Evolutionary conservation across 2,329 filamentous ascomycete genomes (phyloP).

Genomic region (Lachnellula suecica): DNA sequence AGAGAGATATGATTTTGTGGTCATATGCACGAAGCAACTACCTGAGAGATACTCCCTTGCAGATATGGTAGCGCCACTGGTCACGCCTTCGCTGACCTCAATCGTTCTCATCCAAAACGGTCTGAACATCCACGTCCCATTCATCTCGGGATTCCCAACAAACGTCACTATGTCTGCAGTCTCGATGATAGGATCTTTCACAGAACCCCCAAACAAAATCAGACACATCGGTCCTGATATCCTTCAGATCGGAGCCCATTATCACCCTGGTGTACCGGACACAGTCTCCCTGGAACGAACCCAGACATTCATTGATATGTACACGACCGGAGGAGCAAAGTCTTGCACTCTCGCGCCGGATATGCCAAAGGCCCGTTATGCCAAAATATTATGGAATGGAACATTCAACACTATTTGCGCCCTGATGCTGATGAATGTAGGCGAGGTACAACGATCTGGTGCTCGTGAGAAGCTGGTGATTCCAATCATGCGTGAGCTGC

Average conservation of each 20-base stretch:
- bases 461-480: conserved; percentile 21
- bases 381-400: conserved; percentile 24
- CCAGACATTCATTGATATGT: conserved; percentile 21
- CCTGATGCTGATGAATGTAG: conserved; percentile 19
- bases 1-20: conserved; percentile 21
- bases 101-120: conserved; percentile 27
- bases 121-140: conserved; percentile 21
- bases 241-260: conserved; percentile 20
- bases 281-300: conserved; percentile 6
- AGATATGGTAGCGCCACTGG: conserved; percentile 12
- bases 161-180: conserved; percentile 22
- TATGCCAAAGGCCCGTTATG: conserved; percentile 20
- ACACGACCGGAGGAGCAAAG: conserved; percentile 14
- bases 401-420: conserved; percentile 24
- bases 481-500: conserved; percentile 29
- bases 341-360: conserved; percentile 18
- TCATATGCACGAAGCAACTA: conserved; percentile 22
- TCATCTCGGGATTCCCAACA: conserved; percentile 17
- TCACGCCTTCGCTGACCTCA: conserved; percentile 17
- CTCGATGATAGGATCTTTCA: conserved; percentile 20
- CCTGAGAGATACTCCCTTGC: conserved; percentile 19
- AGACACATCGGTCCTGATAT: conserved; percentile 19
- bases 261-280: conserved; percentile 20
- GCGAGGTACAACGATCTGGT: conserved; percentile 22
- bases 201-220: conserved; percentile 11